Percentiles rank a stretch among this genome's conserved stretches.
Evolutionary conservation across 805 yeast species (phyloP).

Genomic region (Saturnispora silvae): DNA sequence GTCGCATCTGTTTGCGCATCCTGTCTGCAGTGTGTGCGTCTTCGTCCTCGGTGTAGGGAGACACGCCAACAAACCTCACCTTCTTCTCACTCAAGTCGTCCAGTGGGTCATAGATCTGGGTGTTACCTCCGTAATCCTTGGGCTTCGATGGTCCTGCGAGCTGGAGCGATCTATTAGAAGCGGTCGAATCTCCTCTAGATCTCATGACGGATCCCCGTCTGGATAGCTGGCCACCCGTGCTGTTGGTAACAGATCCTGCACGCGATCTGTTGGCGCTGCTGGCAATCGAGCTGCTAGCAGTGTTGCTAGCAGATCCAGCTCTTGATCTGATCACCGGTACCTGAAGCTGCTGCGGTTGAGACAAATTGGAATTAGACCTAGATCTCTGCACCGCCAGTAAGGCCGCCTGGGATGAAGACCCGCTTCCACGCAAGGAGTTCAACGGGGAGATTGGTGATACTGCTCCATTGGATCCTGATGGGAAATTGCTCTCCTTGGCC

Average conservation of each 20-base stretch:
- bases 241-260: background rate
- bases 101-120: constrained; percentile 13
- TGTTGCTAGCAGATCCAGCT: constrained; percentile 2
- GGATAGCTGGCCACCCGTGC: background rate
- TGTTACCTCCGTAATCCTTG: constrained; percentile 15
- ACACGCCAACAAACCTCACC: constrained; percentile 44
- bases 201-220: constrained; percentile 17
- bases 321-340: constrained; percentile 17
- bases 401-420: constrained; percentile 15
- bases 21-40: constrained; percentile 40
- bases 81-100: constrained; percentile 26
- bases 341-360: constrained; percentile 2
- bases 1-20: constrained; percentile 26
- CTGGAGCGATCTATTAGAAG: too few species aligned
- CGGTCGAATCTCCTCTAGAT: constrained; percentile 4
- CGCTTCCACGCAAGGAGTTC: constrained; percentile 21
- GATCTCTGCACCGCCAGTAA: constrained; percentile 17
- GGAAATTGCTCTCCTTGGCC: constrained; percentile 9
- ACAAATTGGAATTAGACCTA: constrained; percentile 15
- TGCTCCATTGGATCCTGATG: constrained; percentile 4
- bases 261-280: background rate
- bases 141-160: too few species aligned
- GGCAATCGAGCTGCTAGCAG: background rate
- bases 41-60: constrained; percentile 40
- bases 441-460: constrained; percentile 24